These are phyloP conservation scores for Secale cereale DNA, from an alignment of 176 grass and related monocot genomes.

Conservation along the genomic window DNA sequence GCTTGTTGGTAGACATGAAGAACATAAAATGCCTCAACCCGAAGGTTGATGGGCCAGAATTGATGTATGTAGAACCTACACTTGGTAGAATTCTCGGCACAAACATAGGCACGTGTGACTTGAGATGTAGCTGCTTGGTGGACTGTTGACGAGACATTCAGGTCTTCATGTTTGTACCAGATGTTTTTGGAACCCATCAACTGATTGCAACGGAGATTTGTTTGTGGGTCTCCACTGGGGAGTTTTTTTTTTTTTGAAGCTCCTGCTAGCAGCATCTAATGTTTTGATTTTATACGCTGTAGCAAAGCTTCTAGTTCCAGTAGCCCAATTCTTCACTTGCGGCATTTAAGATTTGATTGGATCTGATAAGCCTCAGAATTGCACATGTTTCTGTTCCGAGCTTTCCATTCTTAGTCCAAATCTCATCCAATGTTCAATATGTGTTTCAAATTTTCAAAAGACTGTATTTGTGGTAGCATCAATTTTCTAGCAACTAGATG, in stretches of 20 bases:
- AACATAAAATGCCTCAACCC: conserved; percentile 10
- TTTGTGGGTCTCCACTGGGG: neutral
- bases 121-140: neutral
- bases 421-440: neutral
- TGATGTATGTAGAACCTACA: neutral
- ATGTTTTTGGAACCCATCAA: neutral
- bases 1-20: conserved; percentile 20
- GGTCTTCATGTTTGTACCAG: neutral
- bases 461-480: neutral
- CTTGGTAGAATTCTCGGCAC: neutral
- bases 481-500: too few relatives aligned
- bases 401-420: neutral
- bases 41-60: conserved; percentile 6
- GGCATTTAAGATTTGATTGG: neutral
- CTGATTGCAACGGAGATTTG: conserved; percentile 9
- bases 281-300: neutral
- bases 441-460: neutral
- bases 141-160: neutral
- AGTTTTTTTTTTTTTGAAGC: neutral
- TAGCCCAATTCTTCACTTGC: neutral
- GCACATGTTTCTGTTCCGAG: neutral
- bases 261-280: conserved; percentile 2
- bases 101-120: neutral
- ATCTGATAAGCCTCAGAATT: neutral
- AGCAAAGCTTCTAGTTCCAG: neutral